Base-by-base conservation (phyloP, 1,284 basidiomycete genomes). In the Polyporus tsugae region DNA sequence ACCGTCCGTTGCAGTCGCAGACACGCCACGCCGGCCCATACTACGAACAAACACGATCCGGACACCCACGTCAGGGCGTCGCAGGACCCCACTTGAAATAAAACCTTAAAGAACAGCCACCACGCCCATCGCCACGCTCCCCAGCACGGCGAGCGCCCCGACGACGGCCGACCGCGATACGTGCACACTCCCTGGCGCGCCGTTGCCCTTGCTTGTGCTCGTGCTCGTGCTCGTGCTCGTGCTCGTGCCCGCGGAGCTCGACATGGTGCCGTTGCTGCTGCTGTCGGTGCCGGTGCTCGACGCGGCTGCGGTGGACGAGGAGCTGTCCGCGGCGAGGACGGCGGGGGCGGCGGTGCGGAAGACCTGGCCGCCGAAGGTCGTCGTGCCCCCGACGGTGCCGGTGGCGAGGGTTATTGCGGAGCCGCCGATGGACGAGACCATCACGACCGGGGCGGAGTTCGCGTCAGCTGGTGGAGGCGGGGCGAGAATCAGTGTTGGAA, bases 311-410 rank as follows among this genome's bases (percentile, higher is more conserved):
- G 10, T 44, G 42, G 19, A 36, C 7, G 55, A 60, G 5, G 36
- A 36, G 41, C 38, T 49, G n/a, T 46, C 6, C 6, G 55, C 42
- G 63, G 36, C 42, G 35, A 60, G n/a, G 44, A 29, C 53, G 42
- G 35, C 35, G 13, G 69, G 69, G 6, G 60, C 66, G 5, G 64
- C 71, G 36, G 74, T 72, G 55, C 7, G 55, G 70, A 76, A 77
- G 39, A 65, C 68, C 58, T 75, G 73, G 2, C 75, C 76, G 10
- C 71, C 77, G 64, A 78, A 75, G 15, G 73, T 67, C 22, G 77
- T 78, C 41, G 70, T 71, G 61, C 68, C 65, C 25, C 70, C 75
- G 6, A 42, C 52, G 1, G 70, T 69, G 35, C 68, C 72, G 0
- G 71, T 76, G 6, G 72, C 74, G 60, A 78, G 71, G 4, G 70